Base-by-base conservation (phyloP, 1,284 basidiomycete genomes). In the Inonotus obliquus region DNA sequence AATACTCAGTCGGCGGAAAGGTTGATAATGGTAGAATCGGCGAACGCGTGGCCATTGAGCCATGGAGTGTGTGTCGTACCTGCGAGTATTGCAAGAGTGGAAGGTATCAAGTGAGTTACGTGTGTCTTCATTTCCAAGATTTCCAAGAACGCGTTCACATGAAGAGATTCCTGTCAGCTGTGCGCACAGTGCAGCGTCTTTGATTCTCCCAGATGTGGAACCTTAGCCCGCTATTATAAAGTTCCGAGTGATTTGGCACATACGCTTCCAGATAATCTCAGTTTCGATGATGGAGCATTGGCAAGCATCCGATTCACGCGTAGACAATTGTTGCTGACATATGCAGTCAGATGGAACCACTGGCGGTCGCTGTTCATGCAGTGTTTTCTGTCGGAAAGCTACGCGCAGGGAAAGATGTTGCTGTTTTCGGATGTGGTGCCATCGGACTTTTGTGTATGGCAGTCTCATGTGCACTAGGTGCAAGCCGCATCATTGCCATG, bases 401-500 rank as follows among this genome's bases (percentile, higher is more conserved):
- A 72, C 83, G 82, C 57, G 78, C 89, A 35, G 84, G 84, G 69
- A 84, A 91, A 73, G 84, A 83, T 48, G 83, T 94, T 64, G 84
- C 83, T 25, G 79, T 98, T 61, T 94, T 96, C 68, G 89, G 89
- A 23, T 96, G 95, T 63, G 96, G 96, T 1, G 96, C 96, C 7
- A 91, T 98, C 65, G 95, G 95, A 32, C 81, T 98, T 19, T 83
- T 98, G 38, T 90, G 87, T 71, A 95, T 96, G 86, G 95, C 92
- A 2, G 94, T 95, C 25, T 93, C 94, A 35, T 93, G 89, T 71
- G 94, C 93, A 2, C 78, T 96, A 57, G 94, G 93, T 27, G 94
- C 92, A 0, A 79, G 81, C 35, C 85, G 89, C 57, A 80, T 96
- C 63, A 82, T 96, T 63, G 92, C 86, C 1, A 82, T 96, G 64